Base-by-base conservation (phyloP, 106 monocot genomes). In the Chionographis japonica region DNA sequence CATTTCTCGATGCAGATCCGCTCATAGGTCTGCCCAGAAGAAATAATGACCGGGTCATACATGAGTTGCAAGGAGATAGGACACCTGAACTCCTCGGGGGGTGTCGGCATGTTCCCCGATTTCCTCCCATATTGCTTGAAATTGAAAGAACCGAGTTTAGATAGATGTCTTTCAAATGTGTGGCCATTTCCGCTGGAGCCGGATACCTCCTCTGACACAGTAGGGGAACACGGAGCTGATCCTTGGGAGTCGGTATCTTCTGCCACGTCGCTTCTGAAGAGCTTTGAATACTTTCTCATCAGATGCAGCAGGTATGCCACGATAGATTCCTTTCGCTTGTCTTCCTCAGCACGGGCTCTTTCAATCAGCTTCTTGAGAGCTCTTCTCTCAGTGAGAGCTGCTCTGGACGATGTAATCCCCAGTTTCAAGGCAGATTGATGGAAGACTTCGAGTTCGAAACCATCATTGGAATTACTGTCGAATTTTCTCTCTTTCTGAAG, bases 1-100 rank as follows among this genome's bases (percentile, higher is more conserved):
- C 97, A 97, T 78, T 97, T 92, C 65, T 97, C 92, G 52, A 97
- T 97, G 68, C 92, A 97, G 9, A 65, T 69, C 8, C 92, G 81
- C 39, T 97, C 97, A 67, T 90, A 97, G 15, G 92, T 92, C 51
- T 97, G 97, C 12, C 97, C 97, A 15, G 97, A 97, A 38, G 97
- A 84, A 68, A 97, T 79, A 27, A 97, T 97, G 8, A 97, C 97
- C 3, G 97, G 97, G 60, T 97, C 97, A 72, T 86, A 90, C 97
- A 97, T 97, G 8, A 97, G 80, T 61, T 97, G 97, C 60, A 90
- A 70, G 35, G 98, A 93, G 54, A 93, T 90, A 3, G 98, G 87
- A 68, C 92, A 93, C 52, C 85, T 83, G 40, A 93, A 71, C 65
- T 98, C 98, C 67, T 90, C 90, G 9, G 92, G 98, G 38, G 93